Conservation (phyloP, 2,329 filamentous ascomycete species). For the Ophiosphaerella herpotricha region DNA sequence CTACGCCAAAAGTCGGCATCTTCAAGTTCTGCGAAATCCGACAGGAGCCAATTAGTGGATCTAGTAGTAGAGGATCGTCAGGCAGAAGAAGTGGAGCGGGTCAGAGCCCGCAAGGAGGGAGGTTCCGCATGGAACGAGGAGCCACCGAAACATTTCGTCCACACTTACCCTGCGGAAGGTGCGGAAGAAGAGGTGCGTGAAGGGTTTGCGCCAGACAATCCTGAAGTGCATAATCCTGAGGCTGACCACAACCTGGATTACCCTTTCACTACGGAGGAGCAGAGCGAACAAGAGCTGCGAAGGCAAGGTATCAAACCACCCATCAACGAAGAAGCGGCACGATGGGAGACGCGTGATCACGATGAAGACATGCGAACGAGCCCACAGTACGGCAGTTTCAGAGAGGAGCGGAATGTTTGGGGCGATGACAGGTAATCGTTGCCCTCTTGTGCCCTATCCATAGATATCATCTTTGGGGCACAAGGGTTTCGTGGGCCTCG, state of each 20-base stretch:
- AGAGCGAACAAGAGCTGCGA: constrained; percentile 39
- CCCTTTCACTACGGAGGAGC: constrained; percentile 50
- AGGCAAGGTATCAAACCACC: constrained; percentile 41
- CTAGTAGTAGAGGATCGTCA: constrained; percentile 67
- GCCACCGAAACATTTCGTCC: constrained; percentile 61
- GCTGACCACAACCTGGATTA: constrained; percentile 50
- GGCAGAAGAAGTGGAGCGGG: constrained; percentile 65
- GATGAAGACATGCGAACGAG: constrained; percentile 27
- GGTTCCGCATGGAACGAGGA: constrained; percentile 64
- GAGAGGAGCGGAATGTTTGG: constrained; percentile 50
- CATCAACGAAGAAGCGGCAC: constrained; percentile 49
- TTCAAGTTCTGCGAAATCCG: constrained; percentile 56
- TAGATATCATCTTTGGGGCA: neutral
- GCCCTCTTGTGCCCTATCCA: neutral
- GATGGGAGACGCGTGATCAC: constrained; percentile 48
- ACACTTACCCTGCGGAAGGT: constrained; percentile 52
- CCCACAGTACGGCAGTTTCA: constrained; percentile 49
- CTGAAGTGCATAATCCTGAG: constrained; percentile 50
- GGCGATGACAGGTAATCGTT: constrained; percentile 11
- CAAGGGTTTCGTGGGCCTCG: neutral
- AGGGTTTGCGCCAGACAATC: constrained; percentile 58
- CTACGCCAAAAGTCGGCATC: constrained; percentile 55
- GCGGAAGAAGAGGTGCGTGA: constrained; percentile 58
- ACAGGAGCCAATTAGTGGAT: constrained; percentile 67
- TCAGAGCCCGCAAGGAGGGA: constrained; percentile 66